Evolutionary conservation across 2,329 filamentous ascomycete genomes (phyloP).

Genomic region (Penicillium sp.): DNA sequence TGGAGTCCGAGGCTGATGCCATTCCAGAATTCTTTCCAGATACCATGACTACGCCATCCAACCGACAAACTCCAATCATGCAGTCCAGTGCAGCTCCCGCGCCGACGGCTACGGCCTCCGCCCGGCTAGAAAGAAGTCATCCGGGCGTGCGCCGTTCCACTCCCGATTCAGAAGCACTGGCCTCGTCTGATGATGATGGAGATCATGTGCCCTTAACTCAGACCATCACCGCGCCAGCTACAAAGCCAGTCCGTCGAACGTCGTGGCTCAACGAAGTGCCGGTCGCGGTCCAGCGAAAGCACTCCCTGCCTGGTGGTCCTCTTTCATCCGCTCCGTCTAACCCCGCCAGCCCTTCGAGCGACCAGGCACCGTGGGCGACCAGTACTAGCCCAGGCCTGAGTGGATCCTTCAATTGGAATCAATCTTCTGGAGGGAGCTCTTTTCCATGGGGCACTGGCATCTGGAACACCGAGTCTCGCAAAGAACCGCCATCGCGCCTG

Average conservation of each 20-base stretch:
- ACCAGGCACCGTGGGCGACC: slow-evolving; percentile 51
- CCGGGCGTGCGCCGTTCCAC: slow-evolving; percentile 71
- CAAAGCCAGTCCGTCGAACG: slow-evolving; percentile 66
- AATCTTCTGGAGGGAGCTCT: slow-evolving; percentile 43
- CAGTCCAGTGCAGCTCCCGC: slow-evolving; percentile 40
- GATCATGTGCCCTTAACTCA: slow-evolving; percentile 61
- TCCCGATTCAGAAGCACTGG: slow-evolving; percentile 88
- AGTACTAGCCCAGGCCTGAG: slow-evolving; percentile 39
- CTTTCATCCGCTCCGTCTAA: slow-evolving; percentile 79
- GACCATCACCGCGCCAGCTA: slow-evolving; percentile 49
- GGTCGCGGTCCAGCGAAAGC: slow-evolving; percentile 65
- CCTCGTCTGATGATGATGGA: slow-evolving; percentile 89
- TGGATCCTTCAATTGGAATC: slow-evolving; percentile 44
- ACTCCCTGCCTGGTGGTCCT: slow-evolving; percentile 69
- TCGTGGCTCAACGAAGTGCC: slow-evolving; percentile 88
- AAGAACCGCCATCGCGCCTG: slow-evolving; percentile 71
- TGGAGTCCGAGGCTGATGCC: slow-evolving; percentile 12
- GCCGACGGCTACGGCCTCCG: slow-evolving; percentile 59
- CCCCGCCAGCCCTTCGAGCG: slow-evolving; percentile 72
- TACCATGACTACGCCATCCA: slow-evolving; percentile 43
- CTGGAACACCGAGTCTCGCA: slow-evolving; percentile 71
- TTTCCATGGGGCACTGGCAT: slow-evolving; percentile 79
- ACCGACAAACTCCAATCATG: slow-evolving; percentile 30
- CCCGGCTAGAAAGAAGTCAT: slow-evolving; percentile 72
- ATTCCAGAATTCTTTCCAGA: slow-evolving; percentile 27